Evolutionary conservation across 1,284 basidiomycete species (phyloP).

Genomic region (Pyrrhoderma noxium): DNA sequence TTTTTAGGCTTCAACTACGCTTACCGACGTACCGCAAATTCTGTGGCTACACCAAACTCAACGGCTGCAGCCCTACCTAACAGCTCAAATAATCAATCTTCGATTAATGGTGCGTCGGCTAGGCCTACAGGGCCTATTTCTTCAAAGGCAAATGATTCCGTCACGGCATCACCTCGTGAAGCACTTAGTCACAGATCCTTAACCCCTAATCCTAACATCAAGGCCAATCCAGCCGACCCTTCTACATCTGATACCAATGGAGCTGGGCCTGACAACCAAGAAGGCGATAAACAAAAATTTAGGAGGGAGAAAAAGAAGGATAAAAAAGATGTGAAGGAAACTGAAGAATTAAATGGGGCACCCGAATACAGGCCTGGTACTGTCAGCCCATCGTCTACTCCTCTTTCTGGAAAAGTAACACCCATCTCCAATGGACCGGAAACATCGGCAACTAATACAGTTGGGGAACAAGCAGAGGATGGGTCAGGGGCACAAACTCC

Average conservation of each 20-base stretch:
- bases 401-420: conserved; percentile 37
- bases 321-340: conserved; percentile 33
- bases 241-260: conserved; percentile 27
- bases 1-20: conserved; percentile 88
- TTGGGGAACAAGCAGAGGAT: conserved; percentile 31
- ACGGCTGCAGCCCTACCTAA: conserved; percentile 32
- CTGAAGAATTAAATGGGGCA: conserved; percentile 30
- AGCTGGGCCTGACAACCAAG: conserved; percentile 35
- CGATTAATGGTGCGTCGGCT: background rate
- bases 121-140: too few relatives aligned
- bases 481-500: conserved; percentile 58
- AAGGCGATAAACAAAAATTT: conserved; percentile 43
- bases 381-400: conserved; percentile 19
- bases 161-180: conserved; percentile 19
- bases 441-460: too few relatives aligned
- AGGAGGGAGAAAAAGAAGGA: conserved; percentile 53
- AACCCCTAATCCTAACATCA: conserved; percentile 26
- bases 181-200: conserved; percentile 23
- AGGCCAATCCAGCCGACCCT: conserved; percentile 30
- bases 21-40: conserved; percentile 68
- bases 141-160: too few relatives aligned
- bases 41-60: conserved; percentile 37
- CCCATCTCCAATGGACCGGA: conserved; percentile 28
- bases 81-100: conserved; percentile 21
- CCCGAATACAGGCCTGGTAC: conserved; percentile 20